These are phyloP conservation scores for Neurospora sp. DNA, from an alignment of 495 filamentous ascomycete genomes.

Conservation along the genomic window DNA sequence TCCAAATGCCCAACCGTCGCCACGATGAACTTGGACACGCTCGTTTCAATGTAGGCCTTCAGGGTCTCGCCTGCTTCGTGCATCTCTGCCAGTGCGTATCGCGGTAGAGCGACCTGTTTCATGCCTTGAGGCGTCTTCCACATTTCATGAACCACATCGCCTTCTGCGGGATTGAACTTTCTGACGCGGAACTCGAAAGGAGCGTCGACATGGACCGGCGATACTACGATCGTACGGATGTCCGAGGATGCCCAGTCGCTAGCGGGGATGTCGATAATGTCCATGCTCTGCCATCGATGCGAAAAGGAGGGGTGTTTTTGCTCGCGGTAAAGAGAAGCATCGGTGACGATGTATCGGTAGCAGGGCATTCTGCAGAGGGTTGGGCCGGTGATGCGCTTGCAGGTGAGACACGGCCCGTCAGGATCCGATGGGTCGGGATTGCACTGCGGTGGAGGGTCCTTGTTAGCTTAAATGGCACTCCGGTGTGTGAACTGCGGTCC, in stretches of 20 bases:
- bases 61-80: constrained; percentile 8
- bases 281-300: constrained; percentile 18
- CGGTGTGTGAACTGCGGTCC: neutral
- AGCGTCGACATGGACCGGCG: constrained; percentile 6
- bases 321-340: constrained; percentile 18
- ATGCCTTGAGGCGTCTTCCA: constrained; percentile 9
- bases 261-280: constrained; percentile 15
- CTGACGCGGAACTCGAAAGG: constrained; percentile 13
- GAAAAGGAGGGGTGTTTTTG: constrained; percentile 13
- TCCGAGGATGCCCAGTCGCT: constrained; percentile 11
- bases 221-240: constrained; percentile 8
- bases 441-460: neutral
- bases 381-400: constrained; percentile 14
- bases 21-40: constrained; percentile 8
- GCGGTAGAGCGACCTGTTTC: constrained; percentile 6
- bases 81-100: constrained; percentile 17
- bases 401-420: constrained; percentile 15
- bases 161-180: constrained; percentile 13
- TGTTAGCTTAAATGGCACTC: neutral
- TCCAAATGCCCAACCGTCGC: constrained; percentile 8
- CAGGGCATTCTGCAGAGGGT: constrained; percentile 20
- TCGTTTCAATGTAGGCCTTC: constrained; percentile 14
- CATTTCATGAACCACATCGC: constrained; percentile 14
- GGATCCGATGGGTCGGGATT: constrained; percentile 12
- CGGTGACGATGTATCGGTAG: constrained; percentile 19